Conservation (phyloP, 805 yeast species). For the Starmera dryadoides region DNA sequence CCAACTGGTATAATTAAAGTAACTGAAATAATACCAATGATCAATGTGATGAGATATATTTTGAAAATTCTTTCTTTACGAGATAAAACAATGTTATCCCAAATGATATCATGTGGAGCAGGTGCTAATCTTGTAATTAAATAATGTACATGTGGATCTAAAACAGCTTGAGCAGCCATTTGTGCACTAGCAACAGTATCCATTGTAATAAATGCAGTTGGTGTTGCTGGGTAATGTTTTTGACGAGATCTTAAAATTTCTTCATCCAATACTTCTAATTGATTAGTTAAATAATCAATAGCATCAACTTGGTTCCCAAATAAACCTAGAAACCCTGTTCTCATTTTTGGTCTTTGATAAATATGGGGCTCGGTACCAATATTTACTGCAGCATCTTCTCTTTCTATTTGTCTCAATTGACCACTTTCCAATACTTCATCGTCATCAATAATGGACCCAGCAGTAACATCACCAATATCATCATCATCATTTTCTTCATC, state of each 20-base stretch:
- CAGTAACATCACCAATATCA: not conserved
- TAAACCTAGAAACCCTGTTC: constrained; percentile 52
- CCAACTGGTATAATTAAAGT: constrained; percentile 78
- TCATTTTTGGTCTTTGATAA: constrained; percentile 53
- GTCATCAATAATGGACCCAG: constrained; percentile 2
- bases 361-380: constrained; percentile 15
- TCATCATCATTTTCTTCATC: constrained; percentile 4
- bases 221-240: constrained; percentile 72
- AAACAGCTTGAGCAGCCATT: constrained; percentile 90
- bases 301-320: constrained; percentile 74
- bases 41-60: constrained; percentile 53
- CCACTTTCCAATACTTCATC: constrained; percentile 12
- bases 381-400: constrained; percentile 11
- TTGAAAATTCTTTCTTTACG: constrained; percentile 64
- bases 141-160: constrained; percentile 83
- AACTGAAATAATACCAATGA: constrained; percentile 63
- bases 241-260: constrained; percentile 60
- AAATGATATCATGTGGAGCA: constrained; percentile 90
- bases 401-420: constrained; percentile 5
- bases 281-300: constrained; percentile 65
- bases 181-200: constrained; percentile 93
- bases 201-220: constrained; percentile 92
- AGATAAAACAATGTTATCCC: constrained; percentile 85
- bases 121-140: constrained; percentile 84
- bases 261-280: constrained; percentile 61